These are phyloP conservation scores for Sindora glabra DNA, from an alignment of 306 rosid species.

Conservation along the genomic window DNA sequence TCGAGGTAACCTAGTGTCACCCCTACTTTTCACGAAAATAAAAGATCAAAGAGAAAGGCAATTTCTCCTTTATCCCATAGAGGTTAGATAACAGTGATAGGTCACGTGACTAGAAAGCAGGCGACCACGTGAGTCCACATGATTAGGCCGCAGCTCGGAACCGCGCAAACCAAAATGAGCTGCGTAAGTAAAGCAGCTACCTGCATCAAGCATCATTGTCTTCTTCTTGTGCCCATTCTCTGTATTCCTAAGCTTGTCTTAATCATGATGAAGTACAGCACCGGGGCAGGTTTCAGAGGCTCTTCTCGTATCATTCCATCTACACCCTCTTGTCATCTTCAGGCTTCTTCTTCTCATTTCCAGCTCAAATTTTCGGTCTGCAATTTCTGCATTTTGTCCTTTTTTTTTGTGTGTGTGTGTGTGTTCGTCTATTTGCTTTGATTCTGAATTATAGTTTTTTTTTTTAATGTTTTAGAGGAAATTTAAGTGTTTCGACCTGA, in stretches of 20 bases:
- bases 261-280: slow-evolving; percentile 47
- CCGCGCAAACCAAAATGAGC: background rate
- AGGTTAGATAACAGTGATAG: too few species aligned
- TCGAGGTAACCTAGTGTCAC: too few species aligned
- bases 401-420: background rate
- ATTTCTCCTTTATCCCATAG: too few species aligned
- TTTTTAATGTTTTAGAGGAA: slow-evolving; percentile 27
- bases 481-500: slow-evolving; percentile 42
- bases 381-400: background rate
- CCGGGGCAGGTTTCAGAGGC: slow-evolving; percentile 48
- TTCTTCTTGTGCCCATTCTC: too few species aligned
- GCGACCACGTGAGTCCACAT: background rate
- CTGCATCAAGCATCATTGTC: background rate
- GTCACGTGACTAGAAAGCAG: background rate
- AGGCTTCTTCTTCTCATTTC: slow-evolving; percentile 26
- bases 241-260: too few species aligned
- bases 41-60: too few species aligned
- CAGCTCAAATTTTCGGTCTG: slow-evolving; percentile 40
- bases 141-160: background rate
- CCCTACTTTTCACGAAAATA: too few species aligned
- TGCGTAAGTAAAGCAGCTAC: too few species aligned
- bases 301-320: slow-evolving; percentile 50
- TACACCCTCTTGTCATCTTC: slow-evolving; percentile 36
- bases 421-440: background rate
- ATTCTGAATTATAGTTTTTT: background rate